Percentiles rank a stretch among this genome's conserved stretches.
These are phyloP conservation scores for Podosphaera aphanis DNA, from an alignment of 2,329 filamentous ascomycete genomes.

Conservation along the genomic window DNA sequence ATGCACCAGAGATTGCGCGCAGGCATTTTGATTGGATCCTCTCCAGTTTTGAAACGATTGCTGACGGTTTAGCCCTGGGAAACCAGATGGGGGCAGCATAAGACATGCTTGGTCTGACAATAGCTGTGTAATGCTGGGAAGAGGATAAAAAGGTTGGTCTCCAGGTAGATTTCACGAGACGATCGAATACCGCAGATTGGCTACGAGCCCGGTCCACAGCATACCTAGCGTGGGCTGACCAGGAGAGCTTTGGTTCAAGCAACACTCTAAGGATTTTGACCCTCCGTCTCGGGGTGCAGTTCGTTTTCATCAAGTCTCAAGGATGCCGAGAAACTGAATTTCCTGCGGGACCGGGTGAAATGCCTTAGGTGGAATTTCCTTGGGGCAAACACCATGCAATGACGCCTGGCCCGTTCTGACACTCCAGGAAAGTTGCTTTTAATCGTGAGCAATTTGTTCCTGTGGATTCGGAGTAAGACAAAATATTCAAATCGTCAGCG, in stretches of 20 bases:
- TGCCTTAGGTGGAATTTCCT: background rate
- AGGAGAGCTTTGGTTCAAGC: background rate
- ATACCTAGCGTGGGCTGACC: background rate
- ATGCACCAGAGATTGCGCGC: background rate
- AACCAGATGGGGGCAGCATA: background rate
- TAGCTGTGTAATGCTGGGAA: background rate
- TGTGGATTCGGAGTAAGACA: background rate
- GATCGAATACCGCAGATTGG: background rate
- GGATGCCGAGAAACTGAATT: background rate
- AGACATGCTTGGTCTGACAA: background rate
- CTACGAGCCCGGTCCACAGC: background rate
- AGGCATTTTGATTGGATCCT: background rate
- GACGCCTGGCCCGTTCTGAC: background rate
- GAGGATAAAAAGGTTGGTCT: background rate
- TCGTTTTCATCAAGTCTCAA: background rate
- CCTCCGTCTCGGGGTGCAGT: background rate
- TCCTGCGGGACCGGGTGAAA: background rate
- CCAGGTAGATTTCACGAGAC: background rate
- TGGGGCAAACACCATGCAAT: background rate
- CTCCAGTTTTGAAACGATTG: background rate
- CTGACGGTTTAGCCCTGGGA: background rate
- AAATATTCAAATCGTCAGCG: background rate
- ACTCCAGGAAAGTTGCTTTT: background rate
- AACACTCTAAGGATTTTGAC: background rate
- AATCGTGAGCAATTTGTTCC: background rate